phyloP scores from a whole-genome alignment of 2,329 filamentous ascomycete genomes.

The Cephalotrichum gorgonifer region DNA sequence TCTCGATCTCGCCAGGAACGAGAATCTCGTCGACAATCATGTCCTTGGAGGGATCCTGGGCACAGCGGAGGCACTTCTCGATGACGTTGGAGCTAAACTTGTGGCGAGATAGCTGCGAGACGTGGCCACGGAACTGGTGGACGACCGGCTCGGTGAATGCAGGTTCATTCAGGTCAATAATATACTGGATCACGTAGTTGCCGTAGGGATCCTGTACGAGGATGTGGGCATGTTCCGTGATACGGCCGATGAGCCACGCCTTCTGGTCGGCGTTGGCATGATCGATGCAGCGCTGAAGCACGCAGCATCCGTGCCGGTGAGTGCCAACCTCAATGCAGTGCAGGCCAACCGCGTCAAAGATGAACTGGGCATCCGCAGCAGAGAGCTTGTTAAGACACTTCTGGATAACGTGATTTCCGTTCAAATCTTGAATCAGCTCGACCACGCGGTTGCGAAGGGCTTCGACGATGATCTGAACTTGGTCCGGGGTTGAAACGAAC shows the following conservation, averaged over 20 bases:
- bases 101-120: constrained; percentile 70
- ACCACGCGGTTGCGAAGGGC: constrained; percentile 79
- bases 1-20: constrained; percentile 66
- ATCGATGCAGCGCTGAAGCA: constrained; percentile 95
- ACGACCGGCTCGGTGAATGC: constrained; percentile 85
- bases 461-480: constrained; percentile 79
- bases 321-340: constrained; percentile 88
- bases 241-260: constrained; percentile 71
- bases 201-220: constrained; percentile 95
- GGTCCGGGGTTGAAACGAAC: constrained; percentile 75
- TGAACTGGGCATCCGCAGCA: constrained; percentile 80
- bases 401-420: constrained; percentile 98
- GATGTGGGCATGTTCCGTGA: constrained; percentile 77
- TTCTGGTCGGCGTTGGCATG: constrained; percentile 89
- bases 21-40: constrained; percentile 79
- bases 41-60: constrained; percentile 63
- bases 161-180: constrained; percentile 83
- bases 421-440: constrained; percentile 90
- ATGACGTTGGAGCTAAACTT: constrained; percentile 99
- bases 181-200: constrained; percentile 98
- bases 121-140: constrained; percentile 64
- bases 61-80: constrained; percentile 87
- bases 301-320: constrained; percentile 94
- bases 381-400: constrained; percentile 95
- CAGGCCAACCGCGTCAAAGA: constrained; percentile 85